Evolutionary conservation across 2,329 filamentous ascomycete genomes (phyloP), one percentile per base, ranked within the genome.

Genomic region (Ceratocystis harringtonii): DNA sequence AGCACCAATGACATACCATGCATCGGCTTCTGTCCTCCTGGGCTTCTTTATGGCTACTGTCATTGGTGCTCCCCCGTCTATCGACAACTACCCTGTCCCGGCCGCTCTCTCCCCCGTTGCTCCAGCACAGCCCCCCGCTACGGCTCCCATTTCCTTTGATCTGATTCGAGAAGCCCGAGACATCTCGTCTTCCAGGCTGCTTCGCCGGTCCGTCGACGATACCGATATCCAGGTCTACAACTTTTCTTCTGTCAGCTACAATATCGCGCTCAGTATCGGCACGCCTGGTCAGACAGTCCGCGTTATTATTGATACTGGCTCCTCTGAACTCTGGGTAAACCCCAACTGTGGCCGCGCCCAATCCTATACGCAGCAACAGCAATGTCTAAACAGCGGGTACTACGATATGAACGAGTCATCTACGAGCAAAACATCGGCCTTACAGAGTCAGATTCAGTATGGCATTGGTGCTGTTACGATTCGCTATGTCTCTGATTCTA

Each of bases 251-350:
- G 74, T 73, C 67, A 73, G 74, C 65, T 76, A 78, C 70, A 75
- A 73, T 48, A 75, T 77, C 58, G 73, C 76, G 17, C 66, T 78
- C 22, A 67, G 68, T 12, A 69, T 78, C 44, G 76, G 76, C 7
- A 76, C 73, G 0, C 76, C 76, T 3, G 71, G 71, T 4, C 75
- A 77, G 65, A 65, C 69, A 3, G 74, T 78, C 57, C 74, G 71
- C 43, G 74, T 78, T 67, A 72, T 75, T 67, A 72, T 78, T 61
- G 76, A 78, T 66, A 78, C 76, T 0, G 75, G 75, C 17, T 77
- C 76, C 3, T 70, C 72, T 7, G 76, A 78, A 68, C 71, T 77
- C 4, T 78, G 76, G 76, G 74, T 78, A 45, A 76, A 78, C 65
- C 76, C 76, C 5, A 70, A 73, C 6, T 78, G 76, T 69, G 25